These are phyloP conservation scores for Helicocarpus griseus DNA, from an alignment of 2,329 filamentous ascomycete genomes.

Conservation along the genomic window DNA sequence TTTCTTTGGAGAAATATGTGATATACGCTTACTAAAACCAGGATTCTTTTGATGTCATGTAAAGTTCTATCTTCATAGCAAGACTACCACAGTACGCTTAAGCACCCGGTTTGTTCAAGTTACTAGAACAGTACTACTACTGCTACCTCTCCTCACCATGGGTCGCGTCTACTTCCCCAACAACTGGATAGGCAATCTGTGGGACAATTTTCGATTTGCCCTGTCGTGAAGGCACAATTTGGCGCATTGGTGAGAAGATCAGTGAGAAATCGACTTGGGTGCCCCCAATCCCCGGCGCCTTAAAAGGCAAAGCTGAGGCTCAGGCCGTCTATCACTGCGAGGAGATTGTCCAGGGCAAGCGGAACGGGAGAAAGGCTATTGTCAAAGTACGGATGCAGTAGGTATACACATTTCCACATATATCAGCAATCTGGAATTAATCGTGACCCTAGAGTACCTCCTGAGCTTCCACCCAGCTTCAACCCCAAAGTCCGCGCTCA, in stretches of 20 bases:
- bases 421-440: not conserved
- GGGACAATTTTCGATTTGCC: not conserved
- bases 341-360: not conserved
- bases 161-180: not conserved
- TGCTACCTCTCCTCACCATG: not conserved
- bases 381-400: conserved; percentile 2
- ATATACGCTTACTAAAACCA: no score
- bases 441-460: not conserved
- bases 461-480: not conserved
- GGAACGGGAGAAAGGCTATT: not conserved
- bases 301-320: not conserved
- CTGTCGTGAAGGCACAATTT: not conserved
- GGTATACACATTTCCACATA: not conserved
- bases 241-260: not conserved
- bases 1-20: no score
- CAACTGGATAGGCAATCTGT: not conserved
- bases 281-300: not conserved
- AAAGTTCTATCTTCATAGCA: not conserved
- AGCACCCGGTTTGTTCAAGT: not conserved
- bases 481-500: not conserved
- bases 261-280: not conserved
- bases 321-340: not conserved
- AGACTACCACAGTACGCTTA: not conserved
- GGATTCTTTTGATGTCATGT: not conserved
- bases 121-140: no score